Percentiles rank a stretch among this genome's conserved stretches.
Evolutionary conservation across 73 alveolate genomes (phyloP).

Genomic region (Paramecium tetraurelia): DNA sequence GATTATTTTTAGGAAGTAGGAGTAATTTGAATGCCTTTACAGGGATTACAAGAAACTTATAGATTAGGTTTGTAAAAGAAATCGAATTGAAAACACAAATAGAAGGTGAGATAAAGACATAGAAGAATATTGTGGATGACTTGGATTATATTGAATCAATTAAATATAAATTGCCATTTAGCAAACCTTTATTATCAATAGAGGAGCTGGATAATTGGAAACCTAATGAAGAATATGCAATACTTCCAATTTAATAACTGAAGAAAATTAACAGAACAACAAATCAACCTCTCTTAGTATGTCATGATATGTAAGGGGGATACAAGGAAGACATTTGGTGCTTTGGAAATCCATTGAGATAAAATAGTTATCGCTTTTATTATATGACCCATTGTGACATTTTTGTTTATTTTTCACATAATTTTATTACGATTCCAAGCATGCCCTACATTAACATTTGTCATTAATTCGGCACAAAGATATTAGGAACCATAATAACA

Average conservation of each 20-base stretch:
- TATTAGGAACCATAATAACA: slow-evolving; percentile 63
- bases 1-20: background rate
- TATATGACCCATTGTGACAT: slow-evolving; percentile 71
- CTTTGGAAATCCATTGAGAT: slow-evolving; percentile 19
- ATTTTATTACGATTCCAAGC: slow-evolving; percentile 72
- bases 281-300: slow-evolving; percentile 27
- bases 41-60: background rate
- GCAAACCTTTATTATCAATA: background rate
- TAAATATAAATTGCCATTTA: slow-evolving; percentile 24
- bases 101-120: background rate
- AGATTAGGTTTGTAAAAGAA: background rate
- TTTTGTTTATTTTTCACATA: slow-evolving; percentile 76
- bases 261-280: slow-evolving; percentile 1
- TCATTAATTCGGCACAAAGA: slow-evolving; percentile 71
- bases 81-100: background rate
- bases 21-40: background rate
- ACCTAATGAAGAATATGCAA: background rate
- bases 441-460: slow-evolving; percentile 64
- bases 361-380: slow-evolving; percentile 68
- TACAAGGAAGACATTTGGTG: slow-evolving; percentile 45
- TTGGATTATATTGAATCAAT: background rate
- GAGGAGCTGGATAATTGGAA: slow-evolving; percentile 38
- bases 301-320: slow-evolving; percentile 64
- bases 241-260: background rate
- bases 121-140: background rate